Conservation (phyloP, 2,329 filamentous ascomycete species). For the Sporothrix phasma region DNA sequence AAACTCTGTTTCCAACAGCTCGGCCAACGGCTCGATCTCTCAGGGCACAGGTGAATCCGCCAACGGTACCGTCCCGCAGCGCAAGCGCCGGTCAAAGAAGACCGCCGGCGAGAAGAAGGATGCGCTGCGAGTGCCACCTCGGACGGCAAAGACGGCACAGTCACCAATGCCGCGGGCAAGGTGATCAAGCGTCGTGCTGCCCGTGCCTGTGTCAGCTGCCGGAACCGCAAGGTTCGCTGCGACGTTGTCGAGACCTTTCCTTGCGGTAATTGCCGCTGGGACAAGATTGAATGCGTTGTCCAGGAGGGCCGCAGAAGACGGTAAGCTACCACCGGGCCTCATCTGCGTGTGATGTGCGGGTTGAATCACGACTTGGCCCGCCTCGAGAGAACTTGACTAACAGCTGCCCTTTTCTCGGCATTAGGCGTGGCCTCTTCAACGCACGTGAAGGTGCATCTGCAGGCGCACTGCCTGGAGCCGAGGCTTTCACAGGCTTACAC, state of each 20-base stretch:
- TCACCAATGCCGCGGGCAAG: conserved; percentile 34
- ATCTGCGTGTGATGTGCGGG: too few relatives aligned
- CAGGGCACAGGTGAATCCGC: background rate
- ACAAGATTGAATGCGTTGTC: conserved; percentile 67
- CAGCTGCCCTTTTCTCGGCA: background rate
- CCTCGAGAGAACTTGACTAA: too few relatives aligned
- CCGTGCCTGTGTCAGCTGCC: conserved; percentile 80
- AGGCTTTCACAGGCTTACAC: conserved; percentile 7
- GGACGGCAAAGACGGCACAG: conserved; percentile 18
- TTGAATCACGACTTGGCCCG: too few relatives aligned
- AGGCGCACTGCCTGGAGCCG: conserved; percentile 7
- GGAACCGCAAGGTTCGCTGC: conserved; percentile 83
- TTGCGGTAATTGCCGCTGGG: conserved; percentile 77
- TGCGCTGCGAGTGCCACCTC: conserved; percentile 8
- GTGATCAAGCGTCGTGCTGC: conserved; percentile 73
- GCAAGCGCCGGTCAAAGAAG: conserved; percentile 17
- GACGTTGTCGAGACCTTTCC: conserved; percentile 84
- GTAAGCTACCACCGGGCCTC: conserved; percentile 40
- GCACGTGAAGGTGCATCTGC: conserved; percentile 15
- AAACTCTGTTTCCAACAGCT: background rate
- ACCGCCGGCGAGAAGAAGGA: conserved; percentile 16
- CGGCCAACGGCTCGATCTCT: background rate
- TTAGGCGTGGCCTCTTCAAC: conserved; percentile 18
- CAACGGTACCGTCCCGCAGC: conserved; percentile 8
- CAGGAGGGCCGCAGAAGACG: conserved; percentile 78